A percentile compares a stretch with the other conserved stretches of the same genome.
These are phyloP conservation scores for Phellopilus nigrolimitatus DNA, from an alignment of 1,284 basidiomycete genomes.

Conservation along the genomic window DNA sequence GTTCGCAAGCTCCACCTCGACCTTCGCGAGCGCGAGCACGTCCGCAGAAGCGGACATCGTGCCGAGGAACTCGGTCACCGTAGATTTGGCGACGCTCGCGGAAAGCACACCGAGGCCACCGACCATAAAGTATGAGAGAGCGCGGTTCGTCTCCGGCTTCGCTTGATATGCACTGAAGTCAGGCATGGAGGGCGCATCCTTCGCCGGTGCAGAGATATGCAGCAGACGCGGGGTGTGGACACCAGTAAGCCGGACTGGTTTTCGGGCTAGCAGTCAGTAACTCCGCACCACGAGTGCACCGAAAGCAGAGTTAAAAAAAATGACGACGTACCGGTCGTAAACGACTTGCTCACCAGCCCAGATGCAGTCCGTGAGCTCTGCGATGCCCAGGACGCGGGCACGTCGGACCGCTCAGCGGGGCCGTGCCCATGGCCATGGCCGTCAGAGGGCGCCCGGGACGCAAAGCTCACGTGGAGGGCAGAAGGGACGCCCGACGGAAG, in stretches of 20 bases:
- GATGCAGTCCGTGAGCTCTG: slow-evolving; percentile 44
- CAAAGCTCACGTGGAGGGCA: slow-evolving; percentile 67
- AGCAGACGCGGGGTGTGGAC: slow-evolving; percentile 65
- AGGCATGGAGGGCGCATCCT: slow-evolving; percentile 76
- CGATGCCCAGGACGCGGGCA: slow-evolving; percentile 61
- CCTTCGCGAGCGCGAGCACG: slow-evolving; percentile 96
- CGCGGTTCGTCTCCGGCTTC: slow-evolving; percentile 68
- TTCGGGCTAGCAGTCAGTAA: slow-evolving; percentile 18
- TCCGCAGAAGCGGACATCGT: slow-evolving; percentile 98
- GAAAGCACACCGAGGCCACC: slow-evolving; percentile 93
- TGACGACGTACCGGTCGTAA: slow-evolving; percentile 59
- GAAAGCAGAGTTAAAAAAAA: slow-evolving; percentile 1
- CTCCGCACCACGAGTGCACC: background rate
- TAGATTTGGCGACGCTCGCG: slow-evolving; percentile 92
- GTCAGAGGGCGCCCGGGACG: slow-evolving; percentile 56
- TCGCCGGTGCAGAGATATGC: slow-evolving; percentile 62
- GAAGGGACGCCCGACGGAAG: slow-evolving; percentile 70
- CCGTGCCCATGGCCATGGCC: slow-evolving; percentile 50
- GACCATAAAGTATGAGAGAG: slow-evolving; percentile 96
- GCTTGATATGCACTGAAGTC: slow-evolving; percentile 85
- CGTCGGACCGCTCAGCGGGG: slow-evolving; percentile 57
- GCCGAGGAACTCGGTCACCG: slow-evolving; percentile 90
- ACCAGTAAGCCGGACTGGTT: slow-evolving; percentile 45
- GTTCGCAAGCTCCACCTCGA: slow-evolving; percentile 86
- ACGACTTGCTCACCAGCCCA: slow-evolving; percentile 63